Percentiles rank a stretch among this genome's conserved stretches.
phyloP scores from a whole-genome alignment of 1,284 basidiomycete genomes.

The Kwoniella shivajii region DNA sequence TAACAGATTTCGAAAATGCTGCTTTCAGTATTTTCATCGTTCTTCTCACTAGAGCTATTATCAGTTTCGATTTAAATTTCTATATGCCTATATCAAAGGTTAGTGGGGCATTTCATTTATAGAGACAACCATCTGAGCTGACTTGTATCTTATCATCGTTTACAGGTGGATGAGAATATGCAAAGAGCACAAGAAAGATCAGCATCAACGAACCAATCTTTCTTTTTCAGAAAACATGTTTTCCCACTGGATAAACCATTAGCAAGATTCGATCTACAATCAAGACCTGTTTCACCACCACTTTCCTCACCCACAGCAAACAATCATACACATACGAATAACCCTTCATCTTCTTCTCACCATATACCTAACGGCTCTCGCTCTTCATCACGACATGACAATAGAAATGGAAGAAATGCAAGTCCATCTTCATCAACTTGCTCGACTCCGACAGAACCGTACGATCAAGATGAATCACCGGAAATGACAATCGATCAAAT shows the following conservation, averaged over 20 bases:
- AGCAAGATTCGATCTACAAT: constrained; percentile 41
- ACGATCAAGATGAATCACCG: constrained; percentile 68
- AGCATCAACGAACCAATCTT: constrained; percentile 72
- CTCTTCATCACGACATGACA: no score
- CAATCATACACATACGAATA: constrained; percentile 5
- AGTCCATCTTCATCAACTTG: constrained; percentile 18
- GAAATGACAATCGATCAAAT: constrained; percentile 93
- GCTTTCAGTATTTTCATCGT: constrained; percentile 95
- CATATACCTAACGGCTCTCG: constrained; percentile 12
- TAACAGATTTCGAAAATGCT: constrained; percentile 99
- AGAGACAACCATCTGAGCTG: background rate
- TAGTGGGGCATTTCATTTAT: constrained; percentile 21
- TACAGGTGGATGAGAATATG: constrained; percentile 97
- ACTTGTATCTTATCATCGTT: background rate
- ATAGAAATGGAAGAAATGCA: background rate
- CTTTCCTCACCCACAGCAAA: background rate
- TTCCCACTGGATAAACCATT: constrained; percentile 61
- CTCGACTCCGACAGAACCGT: constrained; percentile 61
- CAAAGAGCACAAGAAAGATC: constrained; percentile 80
- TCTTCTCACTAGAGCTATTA: constrained; percentile 87
- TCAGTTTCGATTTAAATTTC: constrained; percentile 88
- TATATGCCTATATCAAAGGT: constrained; percentile 97
- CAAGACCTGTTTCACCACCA: constrained; percentile 46
- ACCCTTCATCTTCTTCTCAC: background rate
- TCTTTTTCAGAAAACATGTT: constrained; percentile 88